phyloP scores from a whole-genome alignment of 768 basidiomycete genomes.

The Leucocoprinus sp. region DNA sequence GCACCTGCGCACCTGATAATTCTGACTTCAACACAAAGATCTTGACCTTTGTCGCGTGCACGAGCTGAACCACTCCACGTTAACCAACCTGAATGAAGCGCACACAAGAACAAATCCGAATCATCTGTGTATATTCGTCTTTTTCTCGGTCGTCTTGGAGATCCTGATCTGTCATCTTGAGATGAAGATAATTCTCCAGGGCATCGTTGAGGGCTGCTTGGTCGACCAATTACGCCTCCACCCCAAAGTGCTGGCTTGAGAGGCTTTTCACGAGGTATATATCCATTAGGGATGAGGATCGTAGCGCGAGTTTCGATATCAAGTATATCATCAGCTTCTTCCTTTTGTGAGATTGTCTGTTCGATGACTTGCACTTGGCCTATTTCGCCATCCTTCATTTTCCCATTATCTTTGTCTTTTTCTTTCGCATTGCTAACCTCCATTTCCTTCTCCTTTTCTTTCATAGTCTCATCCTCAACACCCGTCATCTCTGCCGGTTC shows the following conservation, averaged over 20 bases:
- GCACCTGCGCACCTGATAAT: conserved; percentile 30
- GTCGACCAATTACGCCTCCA: conserved; percentile 41
- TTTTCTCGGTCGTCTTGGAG: conserved; percentile 24
- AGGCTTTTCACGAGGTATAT: conserved; percentile 50
- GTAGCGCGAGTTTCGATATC: conserved; percentile 41
- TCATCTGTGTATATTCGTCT: conserved; percentile 66
- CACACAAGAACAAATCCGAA: conserved; percentile 62
- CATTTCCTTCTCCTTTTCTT: conserved; percentile 11
- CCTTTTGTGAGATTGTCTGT: conserved; percentile 10
- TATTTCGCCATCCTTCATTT: conserved; percentile 13
- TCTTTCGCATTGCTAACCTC: conserved; percentile 12
- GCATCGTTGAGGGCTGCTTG: conserved; percentile 8
- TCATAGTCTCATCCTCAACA: not conserved
- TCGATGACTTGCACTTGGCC: conserved; percentile 4
- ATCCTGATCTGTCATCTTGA: conserved; percentile 3
- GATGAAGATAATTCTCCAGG: conserved; percentile 3
- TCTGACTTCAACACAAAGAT: conserved; percentile 32
- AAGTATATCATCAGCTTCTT: conserved; percentile 19
- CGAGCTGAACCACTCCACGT: conserved; percentile 35
- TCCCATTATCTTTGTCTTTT: conserved; percentile 12
- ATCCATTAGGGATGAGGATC: conserved; percentile 50
- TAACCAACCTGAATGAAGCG: conserved; percentile 56
- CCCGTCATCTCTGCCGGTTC: too few species aligned
- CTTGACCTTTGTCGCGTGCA: conserved; percentile 32
- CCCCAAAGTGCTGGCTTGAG: conserved; percentile 60